Percentiles rank a stretch among this genome's conserved stretches.
These are phyloP conservation scores for Neonectria ditissima DNA, from an alignment of 2,329 filamentous ascomycete species.

Conservation along the genomic window DNA sequence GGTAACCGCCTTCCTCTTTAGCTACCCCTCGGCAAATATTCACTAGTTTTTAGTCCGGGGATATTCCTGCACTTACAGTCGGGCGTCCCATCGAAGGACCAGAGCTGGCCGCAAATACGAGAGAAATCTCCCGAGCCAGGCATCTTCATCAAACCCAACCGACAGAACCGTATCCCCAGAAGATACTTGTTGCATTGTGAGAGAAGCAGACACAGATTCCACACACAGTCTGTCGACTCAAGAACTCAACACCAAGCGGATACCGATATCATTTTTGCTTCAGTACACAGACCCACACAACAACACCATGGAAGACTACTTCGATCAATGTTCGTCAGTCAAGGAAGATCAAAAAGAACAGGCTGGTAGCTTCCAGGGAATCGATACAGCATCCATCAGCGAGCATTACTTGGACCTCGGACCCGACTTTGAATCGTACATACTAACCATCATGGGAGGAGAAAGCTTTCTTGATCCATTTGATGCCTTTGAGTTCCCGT, in stretches of 20 bases:
- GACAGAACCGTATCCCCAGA: background rate
- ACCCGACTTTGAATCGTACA: background rate
- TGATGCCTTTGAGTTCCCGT: background rate
- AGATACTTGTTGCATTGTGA: background rate
- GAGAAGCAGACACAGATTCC: background rate
- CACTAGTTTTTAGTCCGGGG: too few relatives aligned
- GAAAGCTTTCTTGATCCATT: background rate
- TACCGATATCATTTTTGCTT: conserved; percentile 1
- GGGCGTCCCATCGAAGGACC: background rate
- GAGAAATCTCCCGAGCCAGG: background rate
- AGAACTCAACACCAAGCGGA: background rate
- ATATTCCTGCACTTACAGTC: conserved; percentile 7
- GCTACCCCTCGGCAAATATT: too few relatives aligned
- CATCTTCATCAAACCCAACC: background rate
- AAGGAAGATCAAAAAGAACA: too few relatives aligned
- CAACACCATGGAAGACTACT: conserved; percentile 7
- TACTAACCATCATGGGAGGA: background rate
- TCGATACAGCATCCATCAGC: background rate
- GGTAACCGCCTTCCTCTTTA: too few relatives aligned
- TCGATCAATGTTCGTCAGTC: background rate
- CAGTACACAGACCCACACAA: conserved; percentile 10
- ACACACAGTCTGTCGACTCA: background rate
- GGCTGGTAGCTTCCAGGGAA: background rate
- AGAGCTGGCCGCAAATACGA: background rate
- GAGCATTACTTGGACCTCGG: background rate